Evolutionary conservation across 73 alveolate species (phyloP), one percentile per base, ranked within the genome.

Genomic region (Paramecium sonneborni): DNA sequence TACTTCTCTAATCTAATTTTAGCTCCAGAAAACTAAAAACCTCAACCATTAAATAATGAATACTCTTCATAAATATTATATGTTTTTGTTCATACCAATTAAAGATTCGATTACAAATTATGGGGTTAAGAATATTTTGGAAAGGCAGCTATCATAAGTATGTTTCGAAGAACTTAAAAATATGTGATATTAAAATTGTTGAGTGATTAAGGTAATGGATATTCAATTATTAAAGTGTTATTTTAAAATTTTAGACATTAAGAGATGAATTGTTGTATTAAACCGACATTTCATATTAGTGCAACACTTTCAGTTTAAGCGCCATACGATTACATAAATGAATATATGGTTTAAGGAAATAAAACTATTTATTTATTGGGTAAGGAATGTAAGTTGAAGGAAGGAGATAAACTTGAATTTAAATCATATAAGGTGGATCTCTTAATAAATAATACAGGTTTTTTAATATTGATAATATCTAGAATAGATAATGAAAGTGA

Each of bases 281-380:
- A 46, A 41, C 90, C 90, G 18, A 79, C 90, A 6, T 79, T 79
- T 21, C 90, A 79, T 43, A 30, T 79, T 20, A 79, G 86, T 35
- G 57, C 86, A 5, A 32, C 55, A 15, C 86, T 72, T 34, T 35
- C 38, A 28, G 39, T 10, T 32, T 18, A 34, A 20, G 44, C 35
- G 26, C 24, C 20, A 34, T 72, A 15, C 39, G 57, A 72, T n/a
- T 72, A 72, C 12, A 35, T 72, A 72, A 72, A 35, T 72, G 86
- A 35, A 12, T 62, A 79, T 10, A 15, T 24, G 28, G 90, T 39
- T 23, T 41, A 79, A 26, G 76, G 74, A 28, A 41, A 79, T 41
- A 79, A 44, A 14, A 43, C 35, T 8, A 24, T 43, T 12, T 79
- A 79, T 46, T 79, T 79, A 39, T 46, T 79, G 26, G 90, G 90